Base-by-base conservation (phyloP, 2,329 filamentous ascomycete species). In the Apiospora sp. region DNA sequence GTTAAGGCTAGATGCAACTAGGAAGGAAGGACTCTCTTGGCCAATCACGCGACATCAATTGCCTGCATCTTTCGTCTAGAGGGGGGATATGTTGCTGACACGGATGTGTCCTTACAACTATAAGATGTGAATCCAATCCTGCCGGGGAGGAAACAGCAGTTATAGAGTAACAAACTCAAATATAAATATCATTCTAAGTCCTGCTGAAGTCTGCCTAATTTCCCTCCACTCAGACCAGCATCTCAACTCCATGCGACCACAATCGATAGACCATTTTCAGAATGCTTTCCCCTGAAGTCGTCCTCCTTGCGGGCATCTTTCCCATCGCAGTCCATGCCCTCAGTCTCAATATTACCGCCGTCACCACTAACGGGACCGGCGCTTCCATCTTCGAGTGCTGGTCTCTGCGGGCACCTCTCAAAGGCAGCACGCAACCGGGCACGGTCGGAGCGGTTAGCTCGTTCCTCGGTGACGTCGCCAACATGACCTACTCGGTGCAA, bases 381-480 rank as follows among this genome's bases (percentile, higher is more conserved):
- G 77, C 78, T 5, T 86, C 84, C 19, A 80, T 77, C 1, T 76
- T 86, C 19, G 82, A 86, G 77, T 86, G 84, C 76, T 86, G 84
- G 84, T 79, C 83, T 72, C 75, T 86, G 16, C 73, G 78, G 12
- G 74, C 80, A 0, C 79, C 80, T 6, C 84, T 85, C 73, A 64
- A 76, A 22, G 75, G 73, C 1, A 83, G 82, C 6, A 75, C 75
- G 3, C 67, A 80, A 37, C 73, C 81, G 7, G 83, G 83, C 0
- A 81, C 76, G 3, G 41, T 77, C 6, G 83, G 83, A 3, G 75
- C 79, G 2, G 75, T 77, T 4, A 68, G 75, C 19, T 72, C 81
- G 1, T 71, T 74, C 37, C 75, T 86, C 4, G 83, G 84, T 4
- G 69, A 76, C 43, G 74, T 79, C 5, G 76, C 77, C 1, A 83